phyloP scores from a whole-genome alignment of 192 early-diverging fungal genomes.

The Lobosporangium transversale region DNA sequence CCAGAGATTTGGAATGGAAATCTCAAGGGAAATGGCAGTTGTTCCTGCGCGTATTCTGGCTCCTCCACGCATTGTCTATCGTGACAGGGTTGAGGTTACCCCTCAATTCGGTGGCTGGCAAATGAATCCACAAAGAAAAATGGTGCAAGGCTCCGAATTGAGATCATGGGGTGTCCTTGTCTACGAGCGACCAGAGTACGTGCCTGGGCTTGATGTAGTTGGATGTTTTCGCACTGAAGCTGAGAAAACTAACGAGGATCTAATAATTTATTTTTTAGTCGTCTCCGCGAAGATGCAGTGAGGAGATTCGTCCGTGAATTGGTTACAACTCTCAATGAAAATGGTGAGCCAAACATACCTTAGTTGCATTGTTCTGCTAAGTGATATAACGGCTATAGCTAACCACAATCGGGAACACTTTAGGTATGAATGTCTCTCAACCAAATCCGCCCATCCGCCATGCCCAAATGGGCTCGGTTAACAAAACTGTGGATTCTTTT shows the following conservation, averaged over 20 bases:
- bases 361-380: not conserved
- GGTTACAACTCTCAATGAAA: conserved; percentile 68
- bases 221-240: no score
- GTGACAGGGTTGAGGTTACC: not conserved
- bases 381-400: not conserved
- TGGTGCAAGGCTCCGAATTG: conserved; percentile 69
- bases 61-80: conserved; percentile 71
- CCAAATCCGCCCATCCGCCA: conserved; percentile 49
- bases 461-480: conserved; percentile 63
- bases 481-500: conserved; percentile 66
- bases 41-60: conserved; percentile 80
- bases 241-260: no score
- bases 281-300: conserved; percentile 36
- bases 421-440: conserved; percentile 46
- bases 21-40: conserved; percentile 67
- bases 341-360: conserved; percentile 49
- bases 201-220: no score
- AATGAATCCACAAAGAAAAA: conserved; percentile 79
- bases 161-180: conserved; percentile 78
- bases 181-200: conserved; percentile 57
- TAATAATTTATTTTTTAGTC: conserved; percentile 17
- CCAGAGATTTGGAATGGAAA: conserved; percentile 67
- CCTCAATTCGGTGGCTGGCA: conserved; percentile 33
- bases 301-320: conserved; percentile 73
- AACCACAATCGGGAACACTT: not conserved